A percentile compares a stretch with the other conserved stretches of the same genome.
Conservation (phyloP, 2,329 filamentous ascomycete genomes). For the Metarhizium sp. region DNA sequence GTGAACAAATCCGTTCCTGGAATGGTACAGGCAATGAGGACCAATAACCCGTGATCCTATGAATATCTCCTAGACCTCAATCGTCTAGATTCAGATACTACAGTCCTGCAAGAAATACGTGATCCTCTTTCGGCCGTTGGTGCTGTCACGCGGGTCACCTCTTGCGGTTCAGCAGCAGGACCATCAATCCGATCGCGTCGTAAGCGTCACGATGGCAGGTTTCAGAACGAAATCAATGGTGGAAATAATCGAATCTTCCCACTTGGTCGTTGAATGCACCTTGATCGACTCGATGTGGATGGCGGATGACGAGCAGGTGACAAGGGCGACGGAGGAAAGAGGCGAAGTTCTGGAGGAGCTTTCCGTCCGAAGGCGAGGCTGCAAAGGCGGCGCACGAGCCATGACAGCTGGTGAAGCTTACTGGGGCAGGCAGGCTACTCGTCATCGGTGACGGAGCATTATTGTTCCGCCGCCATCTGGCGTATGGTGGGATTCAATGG, state of each 20-base stretch:
- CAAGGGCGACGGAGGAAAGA: background rate
- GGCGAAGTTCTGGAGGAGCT: background rate
- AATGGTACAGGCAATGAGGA: conserved; percentile 5
- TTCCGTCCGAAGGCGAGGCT: background rate
- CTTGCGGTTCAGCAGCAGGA: background rate
- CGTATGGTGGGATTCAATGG: background rate
- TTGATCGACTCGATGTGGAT: background rate
- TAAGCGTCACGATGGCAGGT: background rate
- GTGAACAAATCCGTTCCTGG: conserved; percentile 2
- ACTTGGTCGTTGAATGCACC: background rate
- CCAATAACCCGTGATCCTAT: background rate
- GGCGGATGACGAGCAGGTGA: background rate
- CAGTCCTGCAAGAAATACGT: conserved; percentile 3
- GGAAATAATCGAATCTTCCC: background rate
- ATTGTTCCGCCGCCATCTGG: background rate
- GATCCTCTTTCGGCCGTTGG: background rate
- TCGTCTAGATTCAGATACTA: background rate
- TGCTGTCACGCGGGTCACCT: background rate
- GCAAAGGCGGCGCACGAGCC: background rate
- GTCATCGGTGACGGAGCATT: background rate
- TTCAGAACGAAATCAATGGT: background rate
- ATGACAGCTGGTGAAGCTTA: background rate
- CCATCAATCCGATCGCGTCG: background rate
- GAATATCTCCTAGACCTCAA: conserved; percentile 1
- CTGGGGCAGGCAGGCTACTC: background rate